Conservation (phyloP, 2,329 filamentous ascomycete genomes). For the Trichoderma atrobrunneum region DNA sequence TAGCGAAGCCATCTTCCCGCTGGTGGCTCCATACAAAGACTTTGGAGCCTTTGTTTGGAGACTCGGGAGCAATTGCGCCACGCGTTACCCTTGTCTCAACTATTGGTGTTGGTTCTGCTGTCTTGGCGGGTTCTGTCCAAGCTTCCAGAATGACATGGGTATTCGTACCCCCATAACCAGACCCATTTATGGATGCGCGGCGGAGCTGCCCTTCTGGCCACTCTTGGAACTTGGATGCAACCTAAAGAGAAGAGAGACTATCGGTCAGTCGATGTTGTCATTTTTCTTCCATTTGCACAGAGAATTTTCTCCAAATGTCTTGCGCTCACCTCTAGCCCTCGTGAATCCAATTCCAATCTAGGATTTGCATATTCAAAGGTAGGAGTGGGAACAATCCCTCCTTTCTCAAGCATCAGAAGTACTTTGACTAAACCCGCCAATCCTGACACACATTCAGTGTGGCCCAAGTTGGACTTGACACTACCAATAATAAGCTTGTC, state of each 20-base stretch:
- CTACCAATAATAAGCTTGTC: conserved; percentile 16
- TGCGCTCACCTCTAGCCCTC: background rate
- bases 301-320: background rate
- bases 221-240: conserved; percentile 20
- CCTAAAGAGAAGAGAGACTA: conserved; percentile 11
- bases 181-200: conserved; percentile 26
- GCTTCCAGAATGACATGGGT: conserved; percentile 26
- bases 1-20: conserved; percentile 9
- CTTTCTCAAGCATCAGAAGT: conserved; percentile 18
- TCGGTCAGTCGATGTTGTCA: background rate
- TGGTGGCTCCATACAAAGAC: conserved; percentile 17
- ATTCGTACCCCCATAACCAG: conserved; percentile 26
- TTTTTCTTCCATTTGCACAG: background rate
- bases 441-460: conserved; percentile 18
- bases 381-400: conserved; percentile 15
- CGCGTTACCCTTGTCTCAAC: background rate
- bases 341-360: background rate
- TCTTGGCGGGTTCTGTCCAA: background rate
- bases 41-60: background rate
- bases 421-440: conserved; percentile 17
- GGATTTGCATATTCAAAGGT: conserved; percentile 6
- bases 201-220: conserved; percentile 20
- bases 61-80: background rate
- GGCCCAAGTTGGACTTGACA: conserved; percentile 17
- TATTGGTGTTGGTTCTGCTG: background rate